Conservation (phyloP, 2,329 filamentous ascomycete genomes). For the Emergomyces africanus region DNA sequence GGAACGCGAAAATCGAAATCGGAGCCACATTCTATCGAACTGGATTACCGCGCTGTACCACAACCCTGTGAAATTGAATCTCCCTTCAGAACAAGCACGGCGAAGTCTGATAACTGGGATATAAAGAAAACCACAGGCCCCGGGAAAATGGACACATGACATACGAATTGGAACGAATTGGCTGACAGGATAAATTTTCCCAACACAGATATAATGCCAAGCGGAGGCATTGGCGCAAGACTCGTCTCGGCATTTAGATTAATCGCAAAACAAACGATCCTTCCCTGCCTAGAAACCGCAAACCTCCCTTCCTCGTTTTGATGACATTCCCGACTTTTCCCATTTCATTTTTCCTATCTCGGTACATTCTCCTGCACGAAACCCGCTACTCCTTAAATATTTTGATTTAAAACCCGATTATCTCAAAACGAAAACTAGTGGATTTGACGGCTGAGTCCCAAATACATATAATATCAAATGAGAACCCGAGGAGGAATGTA, state of each 20-base stretch:
- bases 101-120: too few relatives aligned
- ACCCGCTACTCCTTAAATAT: background rate
- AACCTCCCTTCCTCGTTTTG: background rate
- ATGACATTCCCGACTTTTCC: background rate
- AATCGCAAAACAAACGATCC: slow-evolving; percentile 39
- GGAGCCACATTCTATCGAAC: background rate
- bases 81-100: too few relatives aligned
- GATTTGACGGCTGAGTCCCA: background rate
- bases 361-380: background rate
- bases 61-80: too few relatives aligned
- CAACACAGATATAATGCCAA: slow-evolving; percentile 92
- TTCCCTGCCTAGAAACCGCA: slow-evolving; percentile 17
- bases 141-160: background rate
- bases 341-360: slow-evolving; percentile 1
- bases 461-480: background rate
- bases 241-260: slow-evolving; percentile 84
- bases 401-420: background rate
- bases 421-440: background rate
- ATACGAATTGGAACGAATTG: background rate
- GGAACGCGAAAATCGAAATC: background rate
- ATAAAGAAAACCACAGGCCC: background rate
- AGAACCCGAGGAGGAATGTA: background rate
- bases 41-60: background rate
- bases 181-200: background rate
- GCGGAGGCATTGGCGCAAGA: slow-evolving; percentile 99